Evolutionary conservation across 768 basidiomycete species (phyloP), one percentile per base, ranked within the genome.

Genomic region (Jaapia argillacea): DNA sequence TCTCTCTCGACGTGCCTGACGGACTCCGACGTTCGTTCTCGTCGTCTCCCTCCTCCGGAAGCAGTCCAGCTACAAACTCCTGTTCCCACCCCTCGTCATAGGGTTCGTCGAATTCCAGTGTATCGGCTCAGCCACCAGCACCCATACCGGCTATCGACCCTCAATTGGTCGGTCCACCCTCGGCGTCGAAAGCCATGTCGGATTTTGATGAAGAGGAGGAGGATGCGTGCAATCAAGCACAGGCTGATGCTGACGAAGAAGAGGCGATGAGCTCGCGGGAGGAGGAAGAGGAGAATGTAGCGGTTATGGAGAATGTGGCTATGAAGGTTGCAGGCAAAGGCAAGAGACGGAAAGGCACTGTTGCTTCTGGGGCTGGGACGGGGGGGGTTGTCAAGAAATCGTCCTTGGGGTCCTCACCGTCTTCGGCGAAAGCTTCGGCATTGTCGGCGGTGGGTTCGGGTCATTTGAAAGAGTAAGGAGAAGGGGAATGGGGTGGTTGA

Each of bases 321-420:
- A 69, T 68, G 43, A 59, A 59, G 47, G 47, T 48, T 12, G 43
- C 49, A 40, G 53, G 58, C 5, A 75, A 78, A 54, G 77, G 72
- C 44, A 74, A 72, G 52, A 70, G 70, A 1, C 66, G 81, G 38
- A 78, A 75, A 51, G 77, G 84, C 24, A 82, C 81, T 0, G 79
- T 89, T 38, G 72, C 75, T 41, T 75, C 78, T 2, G n/a, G n/a
- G n/a, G n/a, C n/a, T n/a, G n/a, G n/a, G n/a, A n/a, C n/a, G n/a
- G 86, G 86, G 3, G 87, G 86, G 13, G 63, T 90, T 43, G 69
- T 68, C 42, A 90, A 90, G 62, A n/a, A n/a, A n/a, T n/a, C n/a
- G n/a, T n/a, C n/a, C n/a, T n/a, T n/a, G n/a, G n/a, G n/a, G n/a
- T n/a, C n/a, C n/a, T n/a, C n/a, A n/a, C n/a, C n/a, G n/a, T n/a